Conservation (phyloP, 1,284 basidiomycete species). For the Porogramme epimiltina region DNA sequence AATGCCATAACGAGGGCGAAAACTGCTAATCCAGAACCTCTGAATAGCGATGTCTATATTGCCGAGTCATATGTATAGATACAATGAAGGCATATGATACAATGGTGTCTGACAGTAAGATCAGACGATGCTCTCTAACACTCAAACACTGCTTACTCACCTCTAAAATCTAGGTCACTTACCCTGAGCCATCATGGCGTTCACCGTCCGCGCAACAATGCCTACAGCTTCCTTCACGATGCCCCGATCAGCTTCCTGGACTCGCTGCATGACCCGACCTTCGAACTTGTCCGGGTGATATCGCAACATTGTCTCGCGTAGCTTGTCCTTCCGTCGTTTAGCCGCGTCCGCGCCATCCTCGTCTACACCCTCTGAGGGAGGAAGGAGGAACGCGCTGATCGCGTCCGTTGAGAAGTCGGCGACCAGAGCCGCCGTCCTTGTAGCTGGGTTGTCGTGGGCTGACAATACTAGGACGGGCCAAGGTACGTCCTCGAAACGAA, state of each 20-base stretch:
- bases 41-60: no score
- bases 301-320: constrained; percentile 73
- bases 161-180: constrained; percentile 8
- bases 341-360: constrained; percentile 16
- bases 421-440: constrained; percentile 13
- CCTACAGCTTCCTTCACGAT: constrained; percentile 78
- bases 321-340: constrained; percentile 47
- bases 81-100: no score
- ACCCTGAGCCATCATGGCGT: constrained; percentile 23
- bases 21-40: no score
- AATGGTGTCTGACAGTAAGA: no score
- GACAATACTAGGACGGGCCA: constrained; percentile 60
- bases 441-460: neutral
- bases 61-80: no score
- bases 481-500: constrained; percentile 69
- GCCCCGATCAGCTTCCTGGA: constrained; percentile 64
- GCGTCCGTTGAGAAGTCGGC: constrained; percentile 61
- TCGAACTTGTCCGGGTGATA: constrained; percentile 91
- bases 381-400: constrained; percentile 64
- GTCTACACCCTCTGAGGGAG: constrained; percentile 7
- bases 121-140: no score
- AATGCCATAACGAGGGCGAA: no score
- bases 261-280: constrained; percentile 62
- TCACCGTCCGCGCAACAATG: constrained; percentile 45
- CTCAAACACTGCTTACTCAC: constrained; percentile 6